A percentile compares a stretch with the other conserved stretches of the same genome.
Conservation (phyloP, 2,329 filamentous ascomycete species). For the Colletotrichum sp. region DNA sequence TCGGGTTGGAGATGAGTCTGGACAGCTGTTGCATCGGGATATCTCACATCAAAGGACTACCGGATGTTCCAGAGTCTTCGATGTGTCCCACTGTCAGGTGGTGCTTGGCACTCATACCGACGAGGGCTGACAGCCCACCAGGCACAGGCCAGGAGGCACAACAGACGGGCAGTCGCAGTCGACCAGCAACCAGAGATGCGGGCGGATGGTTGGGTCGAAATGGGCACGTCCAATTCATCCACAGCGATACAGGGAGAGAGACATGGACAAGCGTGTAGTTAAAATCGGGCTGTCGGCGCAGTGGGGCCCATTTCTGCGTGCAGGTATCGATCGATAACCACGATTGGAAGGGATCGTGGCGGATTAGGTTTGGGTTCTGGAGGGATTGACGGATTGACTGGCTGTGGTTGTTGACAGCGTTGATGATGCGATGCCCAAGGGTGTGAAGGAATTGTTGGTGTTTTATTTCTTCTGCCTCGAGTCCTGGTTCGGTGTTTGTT, state of each 20-base stretch:
- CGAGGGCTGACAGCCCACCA: neutral
- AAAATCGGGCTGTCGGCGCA: conserved; percentile 4
- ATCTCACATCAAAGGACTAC: neutral
- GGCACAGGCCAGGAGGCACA: neutral
- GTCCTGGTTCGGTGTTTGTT: neutral
- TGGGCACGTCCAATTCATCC: neutral
- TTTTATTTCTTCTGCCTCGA: neutral
- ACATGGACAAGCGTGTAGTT: conserved; percentile 7
- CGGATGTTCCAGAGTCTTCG: neutral
- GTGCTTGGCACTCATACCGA: neutral
- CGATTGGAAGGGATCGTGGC: conserved; percentile 3
- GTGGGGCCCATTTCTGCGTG: neutral
- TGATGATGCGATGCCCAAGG: neutral
- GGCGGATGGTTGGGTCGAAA: conserved; percentile 12
- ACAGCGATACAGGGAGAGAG: neutral
- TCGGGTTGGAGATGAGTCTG: neutral
- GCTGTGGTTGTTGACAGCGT: neutral
- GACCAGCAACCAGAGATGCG: neutral
- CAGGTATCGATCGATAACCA: neutral
- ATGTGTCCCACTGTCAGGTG: neutral
- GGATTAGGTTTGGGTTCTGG: neutral
- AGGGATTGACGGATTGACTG: neutral
- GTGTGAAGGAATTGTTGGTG: neutral
- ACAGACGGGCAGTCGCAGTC: neutral
- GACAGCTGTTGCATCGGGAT: neutral